Conservation (phyloP, 352 stramenopile genomes). For the Thraustochytrium sp. region DNA sequence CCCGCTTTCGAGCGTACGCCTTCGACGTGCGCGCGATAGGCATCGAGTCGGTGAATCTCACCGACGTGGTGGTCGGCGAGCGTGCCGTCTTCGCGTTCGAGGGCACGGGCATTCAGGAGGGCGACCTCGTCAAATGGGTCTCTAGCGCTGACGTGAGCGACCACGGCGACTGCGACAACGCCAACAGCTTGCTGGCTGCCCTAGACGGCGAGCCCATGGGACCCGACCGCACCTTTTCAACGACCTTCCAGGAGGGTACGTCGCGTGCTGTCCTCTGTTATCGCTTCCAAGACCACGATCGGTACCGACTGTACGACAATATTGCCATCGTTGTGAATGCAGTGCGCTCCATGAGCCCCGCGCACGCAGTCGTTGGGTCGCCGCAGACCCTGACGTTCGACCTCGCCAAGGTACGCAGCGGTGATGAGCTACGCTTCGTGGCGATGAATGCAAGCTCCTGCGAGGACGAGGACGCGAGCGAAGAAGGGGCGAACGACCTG, state of each 20-base stretch:
- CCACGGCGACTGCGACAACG: background rate
- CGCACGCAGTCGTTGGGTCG: background rate
- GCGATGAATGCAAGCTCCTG: background rate
- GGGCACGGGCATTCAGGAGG: background rate
- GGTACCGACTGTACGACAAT: conserved; percentile 1
- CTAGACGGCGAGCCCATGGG: background rate
- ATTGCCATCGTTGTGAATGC: background rate
- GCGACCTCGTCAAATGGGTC: conserved; percentile 9
- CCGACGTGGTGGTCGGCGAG: background rate
- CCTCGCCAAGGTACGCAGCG: background rate
- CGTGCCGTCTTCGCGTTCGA: background rate
- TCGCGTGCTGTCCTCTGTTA: background rate
- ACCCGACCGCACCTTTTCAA: background rate
- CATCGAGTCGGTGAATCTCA: background rate
- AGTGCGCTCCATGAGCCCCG: background rate
- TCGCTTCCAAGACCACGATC: background rate
- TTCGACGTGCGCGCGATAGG: background rate
- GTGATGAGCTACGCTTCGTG: background rate
- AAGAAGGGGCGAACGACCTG: background rate
- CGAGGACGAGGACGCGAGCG: background rate
- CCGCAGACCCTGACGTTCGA: background rate
- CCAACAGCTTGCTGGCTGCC: background rate
- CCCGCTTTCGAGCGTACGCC: background rate
- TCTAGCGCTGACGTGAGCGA: background rate
- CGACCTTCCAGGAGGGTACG: background rate